Percentiles rank a stretch among this genome's conserved stretches.
Conservation (phyloP, 441 rosid species). For the Francoa sonchifolia region DNA sequence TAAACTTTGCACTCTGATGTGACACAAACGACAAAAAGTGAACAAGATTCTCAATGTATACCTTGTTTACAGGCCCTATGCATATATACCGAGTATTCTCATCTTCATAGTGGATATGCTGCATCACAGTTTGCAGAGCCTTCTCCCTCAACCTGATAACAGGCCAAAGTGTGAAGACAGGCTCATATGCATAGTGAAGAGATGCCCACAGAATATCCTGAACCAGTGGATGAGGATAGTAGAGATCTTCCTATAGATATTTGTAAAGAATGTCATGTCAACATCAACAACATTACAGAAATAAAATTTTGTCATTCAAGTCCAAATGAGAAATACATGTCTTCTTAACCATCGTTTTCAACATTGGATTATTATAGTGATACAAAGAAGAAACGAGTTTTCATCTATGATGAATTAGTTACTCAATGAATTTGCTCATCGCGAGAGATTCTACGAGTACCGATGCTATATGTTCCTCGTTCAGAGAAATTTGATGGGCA, state of each 20-base stretch:
- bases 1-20: background rate
- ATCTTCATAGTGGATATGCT: conserved; percentile 90
- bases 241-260: conserved; percentile 48
- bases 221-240: conserved; percentile 44
- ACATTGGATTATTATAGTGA: no score
- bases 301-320: background rate
- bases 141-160: conserved; percentile 73
- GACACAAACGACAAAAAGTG: background rate
- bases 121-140: conserved; percentile 42
- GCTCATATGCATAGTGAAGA: conserved; percentile 38
- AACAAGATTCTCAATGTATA: conserved; percentile 12
- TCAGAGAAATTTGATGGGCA: no score
- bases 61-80: conserved; percentile 97
- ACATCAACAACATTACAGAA: background rate
- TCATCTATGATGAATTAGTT: no score
- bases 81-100: conserved; percentile 83
- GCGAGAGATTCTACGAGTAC: no score
- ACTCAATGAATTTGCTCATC: no score
- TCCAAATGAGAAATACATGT: no score
- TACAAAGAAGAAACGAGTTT: no score
- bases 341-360: no score
- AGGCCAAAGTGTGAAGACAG: conserved; percentile 72
- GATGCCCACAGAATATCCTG: conserved; percentile 55
- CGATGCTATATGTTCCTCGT: no score
- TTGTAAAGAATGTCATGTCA: background rate